Base-by-base conservation (phyloP, 257 asterid species). In the Ligustrum vulgare region DNA sequence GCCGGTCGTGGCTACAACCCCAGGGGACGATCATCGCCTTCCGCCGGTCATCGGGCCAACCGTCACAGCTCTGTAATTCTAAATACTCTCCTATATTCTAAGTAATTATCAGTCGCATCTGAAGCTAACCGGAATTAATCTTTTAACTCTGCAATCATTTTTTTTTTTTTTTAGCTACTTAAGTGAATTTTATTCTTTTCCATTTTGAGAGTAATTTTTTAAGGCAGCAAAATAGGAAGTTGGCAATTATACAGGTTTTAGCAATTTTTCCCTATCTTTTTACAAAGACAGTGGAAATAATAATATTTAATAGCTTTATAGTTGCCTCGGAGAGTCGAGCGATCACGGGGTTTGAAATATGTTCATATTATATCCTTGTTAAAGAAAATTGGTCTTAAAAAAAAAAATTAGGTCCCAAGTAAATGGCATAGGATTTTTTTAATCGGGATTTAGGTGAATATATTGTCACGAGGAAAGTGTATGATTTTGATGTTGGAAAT, bases 61-160 rank as follows among this genome's bases (percentile, higher is more conserved):
- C 82, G 69, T 71, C 56, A 47, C 73, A 37, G 4, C 8, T 71
- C 72, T 37, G 86, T 84, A 81, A 79, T 71, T 37, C 33, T 60
- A 36, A 72, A 73, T 49, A 76, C 16, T 56, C 34, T 47, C 34
- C 6, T 0, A 8, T 33, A 47, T 62, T n/a, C 16, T 70, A 54
- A 54, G n/a, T n/a, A 6, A 54, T 54, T 54, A 54, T 18, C 60
- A 49, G n/a, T 18, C 9, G 22, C n/a, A 49, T 49, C 22, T 16
- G 60, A 18, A 49, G 22, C 16, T 49, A 1, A 49, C 20, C 22
- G 60, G 60, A 49, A 49, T 49, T 49, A 18, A 49, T 16, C 16
- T 41, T 49, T 5, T 5, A 49, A 49, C 23, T 49, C 49, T 12
- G 49, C 13, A 41, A 41, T 7, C 11, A 1, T 41, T 9, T 7